Percentiles rank a stretch among this genome's conserved stretches.
phyloP scores from a whole-genome alignment of 148 eudicot species.

The Nepenthes gracilis region DNA sequence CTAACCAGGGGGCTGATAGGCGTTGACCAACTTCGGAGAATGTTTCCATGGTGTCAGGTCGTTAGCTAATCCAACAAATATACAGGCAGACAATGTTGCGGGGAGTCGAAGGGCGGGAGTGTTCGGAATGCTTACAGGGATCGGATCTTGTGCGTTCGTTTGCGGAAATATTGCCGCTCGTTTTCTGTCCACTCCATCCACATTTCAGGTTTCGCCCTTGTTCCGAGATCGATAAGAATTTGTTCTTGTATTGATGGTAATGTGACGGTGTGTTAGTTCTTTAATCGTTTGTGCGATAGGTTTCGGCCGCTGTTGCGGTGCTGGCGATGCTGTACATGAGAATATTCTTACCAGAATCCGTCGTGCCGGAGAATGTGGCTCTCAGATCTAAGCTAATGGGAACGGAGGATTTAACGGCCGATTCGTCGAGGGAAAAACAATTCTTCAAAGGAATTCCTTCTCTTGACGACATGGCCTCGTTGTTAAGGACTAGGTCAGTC shows the following conservation, averaged over 20 bases:
- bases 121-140: conserved; percentile 42
- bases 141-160: conserved; percentile 41
- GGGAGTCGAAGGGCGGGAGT: conserved; percentile 28
- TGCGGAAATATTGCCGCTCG: conserved; percentile 46
- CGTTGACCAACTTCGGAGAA: no score
- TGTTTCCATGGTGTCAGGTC: no score
- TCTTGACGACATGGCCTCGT: conserved; percentile 21
- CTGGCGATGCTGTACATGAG: conserved; percentile 34
- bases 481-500: conserved; percentile 36
- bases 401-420: conserved; percentile 7
- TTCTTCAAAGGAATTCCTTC: conserved; percentile 27
- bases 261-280: neutral
- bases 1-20: no score
- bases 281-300: conserved; percentile 14
- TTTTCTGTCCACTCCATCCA: conserved; percentile 34
- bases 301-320: conserved; percentile 25
- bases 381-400: conserved; percentile 10
- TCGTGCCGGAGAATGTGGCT: conserved; percentile 2
- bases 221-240: neutral
- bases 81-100: conserved; percentile 41
- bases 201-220: conserved; percentile 29
- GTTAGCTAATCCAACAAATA: no score
- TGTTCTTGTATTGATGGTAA: no score
- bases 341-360: conserved; percentile 37
- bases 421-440: conserved; percentile 2